Evolutionary conservation across 2,329 filamentous ascomycete species (phyloP).

Genomic region (Sporothrix euskadiensis): DNA sequence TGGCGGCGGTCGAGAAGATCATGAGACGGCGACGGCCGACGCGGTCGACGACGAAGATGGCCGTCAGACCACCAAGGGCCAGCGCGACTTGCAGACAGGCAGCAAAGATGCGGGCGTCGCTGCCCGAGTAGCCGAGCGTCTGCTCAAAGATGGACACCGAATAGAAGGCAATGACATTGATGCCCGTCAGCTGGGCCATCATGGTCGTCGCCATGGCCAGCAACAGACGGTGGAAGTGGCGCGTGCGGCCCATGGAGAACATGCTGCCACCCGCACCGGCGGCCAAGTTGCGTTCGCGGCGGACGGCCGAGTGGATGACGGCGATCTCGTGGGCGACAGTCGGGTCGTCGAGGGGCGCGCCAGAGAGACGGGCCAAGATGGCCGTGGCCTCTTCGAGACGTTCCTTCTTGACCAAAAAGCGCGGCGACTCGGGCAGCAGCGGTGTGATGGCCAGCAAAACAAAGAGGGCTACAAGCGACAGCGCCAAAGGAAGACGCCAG

Average conservation of each 20-base stretch:
- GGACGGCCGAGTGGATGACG: slow-evolving; percentile 33
- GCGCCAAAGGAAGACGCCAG: slow-evolving; percentile 64
- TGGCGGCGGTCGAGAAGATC: slow-evolving; percentile 55
- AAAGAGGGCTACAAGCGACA: slow-evolving; percentile 59
- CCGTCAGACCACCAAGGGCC: slow-evolving; percentile 31
- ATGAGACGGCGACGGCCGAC: slow-evolving; percentile 34
- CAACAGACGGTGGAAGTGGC: not conserved
- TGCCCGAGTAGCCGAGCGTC: slow-evolving; percentile 4
- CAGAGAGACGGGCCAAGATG: slow-evolving; percentile 47
- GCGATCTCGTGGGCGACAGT: slow-evolving; percentile 55
- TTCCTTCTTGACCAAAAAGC: slow-evolving; percentile 49
- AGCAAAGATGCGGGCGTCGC: not conserved
- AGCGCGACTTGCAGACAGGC: slow-evolving; percentile 28
- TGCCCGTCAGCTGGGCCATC: not conserved
- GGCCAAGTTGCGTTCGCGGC: not conserved
- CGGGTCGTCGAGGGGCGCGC: slow-evolving; percentile 48
- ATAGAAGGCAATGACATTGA: not conserved
- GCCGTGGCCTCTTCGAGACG: slow-evolving; percentile 47
- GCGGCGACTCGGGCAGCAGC: slow-evolving; percentile 53
- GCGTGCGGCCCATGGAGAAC: not conserved
- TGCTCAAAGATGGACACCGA: not conserved
- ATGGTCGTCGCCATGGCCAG: not conserved
- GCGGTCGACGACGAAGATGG: slow-evolving; percentile 34
- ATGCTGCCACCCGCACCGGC: slow-evolving; percentile 25
- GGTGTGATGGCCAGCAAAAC: slow-evolving; percentile 57